Evolutionary conservation across 352 stramenopile genomes (phyloP).

Genomic region (Phytophthora citrophthora): DNA sequence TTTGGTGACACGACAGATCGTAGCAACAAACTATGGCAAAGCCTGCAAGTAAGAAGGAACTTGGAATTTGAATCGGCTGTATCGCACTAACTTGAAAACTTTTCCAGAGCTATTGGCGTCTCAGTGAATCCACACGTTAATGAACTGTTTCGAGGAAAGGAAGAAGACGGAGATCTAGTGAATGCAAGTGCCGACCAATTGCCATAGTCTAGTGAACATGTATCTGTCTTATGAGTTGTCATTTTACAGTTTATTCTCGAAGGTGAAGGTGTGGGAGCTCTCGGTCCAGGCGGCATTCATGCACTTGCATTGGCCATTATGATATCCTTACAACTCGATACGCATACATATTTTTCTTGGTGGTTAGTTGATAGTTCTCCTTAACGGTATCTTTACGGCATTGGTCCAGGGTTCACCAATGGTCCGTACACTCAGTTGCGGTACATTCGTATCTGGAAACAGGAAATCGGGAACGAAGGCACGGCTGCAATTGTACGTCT

Average conservation of each 20-base stretch:
- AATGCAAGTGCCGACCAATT: slow-evolving; percentile 46
- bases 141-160: slow-evolving; percentile 69
- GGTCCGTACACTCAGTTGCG: slow-evolving; percentile 71
- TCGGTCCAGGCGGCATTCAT: slow-evolving; percentile 69
- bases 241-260: slow-evolving; percentile 73
- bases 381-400: slow-evolving; percentile 64
- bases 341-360: not conserved
- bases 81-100: not conserved
- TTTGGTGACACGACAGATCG: slow-evolving; percentile 64
- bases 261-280: slow-evolving; percentile 61
- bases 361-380: slow-evolving; percentile 18
- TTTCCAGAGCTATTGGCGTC: slow-evolving; percentile 69
- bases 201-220: not conserved
- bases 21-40: slow-evolving; percentile 75
- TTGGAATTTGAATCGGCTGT: not conserved
- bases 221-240: too few species aligned
- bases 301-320: slow-evolving; percentile 76
- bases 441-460: slow-evolving; percentile 86
- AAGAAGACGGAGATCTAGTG: slow-evolving; percentile 75
- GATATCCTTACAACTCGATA: slow-evolving; percentile 63
- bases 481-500: slow-evolving; percentile 64
- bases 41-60: slow-evolving; percentile 62
- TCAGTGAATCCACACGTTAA: slow-evolving; percentile 69
- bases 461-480: slow-evolving; percentile 80
- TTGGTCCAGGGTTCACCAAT: slow-evolving; percentile 65